A percentile compares a stretch with the other conserved stretches of the same genome.
Evolutionary conservation across 2,329 filamentous ascomycete genomes (phyloP).

Genomic region (Ophiocordyceps sinensis): DNA sequence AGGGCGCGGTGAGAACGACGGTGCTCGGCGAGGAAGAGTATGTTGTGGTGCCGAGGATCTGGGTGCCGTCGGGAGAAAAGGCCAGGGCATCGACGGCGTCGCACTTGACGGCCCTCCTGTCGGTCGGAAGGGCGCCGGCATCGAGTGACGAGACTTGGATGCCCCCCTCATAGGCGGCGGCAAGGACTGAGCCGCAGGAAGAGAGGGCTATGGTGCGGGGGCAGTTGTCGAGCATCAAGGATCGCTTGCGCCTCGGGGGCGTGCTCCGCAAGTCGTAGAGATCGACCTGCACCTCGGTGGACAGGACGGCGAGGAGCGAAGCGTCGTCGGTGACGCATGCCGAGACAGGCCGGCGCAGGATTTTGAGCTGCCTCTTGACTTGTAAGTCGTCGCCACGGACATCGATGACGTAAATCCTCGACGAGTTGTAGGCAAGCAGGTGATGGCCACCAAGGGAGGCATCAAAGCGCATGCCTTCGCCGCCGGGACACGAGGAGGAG

Average conservation of each 20-base stretch:
- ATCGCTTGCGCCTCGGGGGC: conserved; percentile 57
- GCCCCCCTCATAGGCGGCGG: conserved; percentile 74
- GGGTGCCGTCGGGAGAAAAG: conserved; percentile 66
- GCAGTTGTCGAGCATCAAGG: conserved; percentile 63
- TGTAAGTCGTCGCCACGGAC: conserved; percentile 42
- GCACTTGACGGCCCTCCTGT: conserved; percentile 65
- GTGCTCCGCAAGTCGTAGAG: conserved; percentile 57
- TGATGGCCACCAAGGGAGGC: conserved; percentile 63
- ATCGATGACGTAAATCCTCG: conserved; percentile 67
- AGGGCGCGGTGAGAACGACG: conserved; percentile 65
- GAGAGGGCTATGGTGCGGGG: conserved; percentile 69
- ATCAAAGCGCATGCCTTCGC: conserved; percentile 74
- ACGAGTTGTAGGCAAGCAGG: conserved; percentile 72
- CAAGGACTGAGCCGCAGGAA: conserved; percentile 67
- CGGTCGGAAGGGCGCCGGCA: conserved; percentile 45
- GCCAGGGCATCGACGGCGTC: conserved; percentile 58
- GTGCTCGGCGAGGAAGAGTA: conserved; percentile 51
- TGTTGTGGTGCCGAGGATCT: conserved; percentile 62
- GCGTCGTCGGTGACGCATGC: conserved; percentile 71
- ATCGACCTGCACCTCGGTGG: conserved; percentile 71
- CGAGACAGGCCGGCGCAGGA: conserved; percentile 58
- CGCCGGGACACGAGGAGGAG: conserved; percentile 67
- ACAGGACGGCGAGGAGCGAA: conserved; percentile 61
- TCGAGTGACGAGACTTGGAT: conserved; percentile 74
- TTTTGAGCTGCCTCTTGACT: conserved; percentile 67